Conservation (phyloP, 148 eudicot species). For the Vaccinium vitisidaea region DNA sequence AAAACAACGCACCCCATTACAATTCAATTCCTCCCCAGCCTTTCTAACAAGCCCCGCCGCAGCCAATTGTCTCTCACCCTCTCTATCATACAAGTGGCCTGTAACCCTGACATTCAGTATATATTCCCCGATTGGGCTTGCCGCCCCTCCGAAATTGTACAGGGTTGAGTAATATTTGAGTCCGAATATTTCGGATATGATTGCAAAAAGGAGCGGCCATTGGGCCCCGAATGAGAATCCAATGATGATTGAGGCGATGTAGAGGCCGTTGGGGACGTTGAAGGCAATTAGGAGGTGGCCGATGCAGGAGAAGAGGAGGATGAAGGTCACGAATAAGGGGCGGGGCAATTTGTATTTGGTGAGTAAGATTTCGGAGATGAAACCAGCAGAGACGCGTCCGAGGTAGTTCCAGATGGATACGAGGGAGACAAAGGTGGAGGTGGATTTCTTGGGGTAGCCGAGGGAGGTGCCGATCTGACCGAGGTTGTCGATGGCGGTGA, state of each 20-base stretch:
- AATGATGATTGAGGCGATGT: constrained; percentile 32
- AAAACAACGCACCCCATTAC: constrained; percentile 27
- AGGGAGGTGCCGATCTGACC: constrained; percentile 40
- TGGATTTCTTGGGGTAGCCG: constrained; percentile 27
- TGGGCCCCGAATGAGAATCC: constrained; percentile 38
- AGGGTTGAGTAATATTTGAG: constrained; percentile 39
- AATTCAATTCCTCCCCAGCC: constrained; percentile 29
- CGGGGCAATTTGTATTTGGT: constrained; percentile 32
- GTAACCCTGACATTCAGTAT: constrained; percentile 32
- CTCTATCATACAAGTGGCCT: constrained; percentile 34
- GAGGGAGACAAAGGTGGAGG: constrained; percentile 30
- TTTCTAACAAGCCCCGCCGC: constrained; percentile 13
- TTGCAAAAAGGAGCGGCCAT: constrained; percentile 36
- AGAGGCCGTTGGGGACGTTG: constrained; percentile 28
- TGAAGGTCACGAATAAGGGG: constrained; percentile 29
- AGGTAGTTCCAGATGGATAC: constrained; percentile 40
- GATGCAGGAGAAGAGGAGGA: constrained; percentile 27
- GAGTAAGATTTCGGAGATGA: constrained; percentile 28
- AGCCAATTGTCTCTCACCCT: constrained; percentile 28
- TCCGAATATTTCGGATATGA: constrained; percentile 36
- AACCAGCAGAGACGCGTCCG: constrained; percentile 30
- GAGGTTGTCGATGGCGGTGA: constrained; percentile 43
- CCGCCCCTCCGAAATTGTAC: constrained; percentile 31
- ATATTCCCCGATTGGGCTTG: constrained; percentile 33
- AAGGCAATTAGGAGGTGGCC: constrained; percentile 38